These are phyloP conservation scores for Corchorus olitorius DNA, from an alignment of 345 rosid genomes.

Conservation along the genomic window DNA sequence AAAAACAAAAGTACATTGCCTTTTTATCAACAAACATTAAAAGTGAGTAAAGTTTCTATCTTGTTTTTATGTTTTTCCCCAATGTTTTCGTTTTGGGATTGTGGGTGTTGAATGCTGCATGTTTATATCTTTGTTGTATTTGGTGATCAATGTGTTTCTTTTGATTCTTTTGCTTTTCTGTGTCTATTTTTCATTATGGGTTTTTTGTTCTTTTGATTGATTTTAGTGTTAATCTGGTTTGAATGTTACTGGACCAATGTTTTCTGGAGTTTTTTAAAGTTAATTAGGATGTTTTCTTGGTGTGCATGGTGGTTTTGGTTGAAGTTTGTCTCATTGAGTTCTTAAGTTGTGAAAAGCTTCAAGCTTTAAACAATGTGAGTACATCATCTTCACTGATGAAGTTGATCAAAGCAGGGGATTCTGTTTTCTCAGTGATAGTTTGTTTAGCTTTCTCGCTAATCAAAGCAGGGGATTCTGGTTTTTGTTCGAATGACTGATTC, in stretches of 20 bases:
- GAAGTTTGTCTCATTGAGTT: neutral
- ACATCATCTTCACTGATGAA: neutral
- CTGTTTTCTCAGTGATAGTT: neutral
- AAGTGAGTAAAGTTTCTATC: conserved; percentile 19
- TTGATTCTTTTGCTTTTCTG: neutral
- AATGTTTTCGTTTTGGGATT: neutral
- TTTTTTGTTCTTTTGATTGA: conserved; percentile 14
- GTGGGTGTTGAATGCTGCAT: conserved; percentile 20
- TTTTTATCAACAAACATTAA: neutral
- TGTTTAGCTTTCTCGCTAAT: neutral
- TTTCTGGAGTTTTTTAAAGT: conserved; percentile 8
- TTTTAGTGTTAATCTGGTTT: conserved; percentile 3
- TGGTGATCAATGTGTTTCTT: conserved; percentile 23
- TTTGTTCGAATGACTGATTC: conserved; percentile 6
- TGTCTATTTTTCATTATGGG: neutral
- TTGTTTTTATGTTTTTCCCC: neutral
- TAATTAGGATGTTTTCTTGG: conserved; percentile 14
- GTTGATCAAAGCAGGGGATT: neutral
- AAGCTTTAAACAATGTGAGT: conserved; percentile 27
- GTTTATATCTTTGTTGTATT: conserved; percentile 9
- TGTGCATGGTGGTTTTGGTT: conserved; percentile 18
- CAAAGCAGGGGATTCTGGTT: conserved; percentile 17
- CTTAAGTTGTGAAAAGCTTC: conserved; percentile 10
- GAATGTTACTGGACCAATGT: conserved; percentile 16
- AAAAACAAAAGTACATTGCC: conserved; percentile 25